Conservation (phyloP, 306 rosid genomes). For the Cicer chorassanicum region DNA sequence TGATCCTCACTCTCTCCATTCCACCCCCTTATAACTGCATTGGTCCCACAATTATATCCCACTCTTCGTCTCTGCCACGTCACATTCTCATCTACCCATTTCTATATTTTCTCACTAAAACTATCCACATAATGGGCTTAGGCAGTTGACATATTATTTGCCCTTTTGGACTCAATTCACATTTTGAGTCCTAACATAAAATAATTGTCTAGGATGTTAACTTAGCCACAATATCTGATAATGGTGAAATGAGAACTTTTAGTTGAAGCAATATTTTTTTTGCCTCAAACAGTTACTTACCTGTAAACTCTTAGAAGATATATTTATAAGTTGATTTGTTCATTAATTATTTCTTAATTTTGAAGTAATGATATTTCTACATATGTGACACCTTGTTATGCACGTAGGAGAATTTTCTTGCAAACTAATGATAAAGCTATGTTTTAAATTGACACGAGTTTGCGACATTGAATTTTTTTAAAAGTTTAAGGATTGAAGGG, state of each 20-base stretch:
- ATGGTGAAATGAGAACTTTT: neutral
- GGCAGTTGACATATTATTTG: no score
- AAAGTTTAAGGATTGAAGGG: conserved; percentile 23
- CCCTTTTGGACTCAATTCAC: no score
- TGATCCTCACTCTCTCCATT: no score
- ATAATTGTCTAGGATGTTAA: neutral
- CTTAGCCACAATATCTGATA: neutral
- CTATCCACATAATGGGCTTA: no score
- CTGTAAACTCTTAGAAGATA: neutral
- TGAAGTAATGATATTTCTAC: neutral
- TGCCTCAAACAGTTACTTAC: neutral
- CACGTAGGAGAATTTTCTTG: neutral
- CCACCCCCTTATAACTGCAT: no score
- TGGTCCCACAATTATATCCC: no score
- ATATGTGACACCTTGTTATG: neutral
- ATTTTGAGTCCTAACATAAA: no score
- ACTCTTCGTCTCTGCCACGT: no score
- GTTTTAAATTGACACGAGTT: neutral
- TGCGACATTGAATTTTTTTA: neutral
- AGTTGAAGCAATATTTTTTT: neutral
- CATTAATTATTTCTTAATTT: neutral
- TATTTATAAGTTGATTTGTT: neutral
- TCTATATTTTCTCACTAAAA: no score
- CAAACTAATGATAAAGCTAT: conserved; percentile 4
- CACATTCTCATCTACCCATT: no score